Evolutionary conservation across 805 yeast genomes (phyloP).

Genomic region (Candida sakaeoensis): DNA sequence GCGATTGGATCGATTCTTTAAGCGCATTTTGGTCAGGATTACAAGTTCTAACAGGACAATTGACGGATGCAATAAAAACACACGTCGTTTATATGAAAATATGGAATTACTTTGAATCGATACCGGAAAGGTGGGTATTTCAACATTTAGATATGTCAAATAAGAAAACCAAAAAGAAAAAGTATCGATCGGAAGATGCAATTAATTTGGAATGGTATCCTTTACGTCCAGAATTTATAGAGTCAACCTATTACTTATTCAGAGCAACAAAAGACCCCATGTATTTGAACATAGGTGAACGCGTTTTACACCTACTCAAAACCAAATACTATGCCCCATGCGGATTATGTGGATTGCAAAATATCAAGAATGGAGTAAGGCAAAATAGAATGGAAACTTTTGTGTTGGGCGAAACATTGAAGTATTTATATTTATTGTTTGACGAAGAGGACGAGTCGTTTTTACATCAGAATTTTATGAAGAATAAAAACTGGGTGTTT

Average conservation of each 20-base stretch:
- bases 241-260: conserved; percentile 79
- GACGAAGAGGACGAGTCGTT: conserved; percentile 55
- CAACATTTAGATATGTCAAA: conserved; percentile 10
- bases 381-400: conserved; percentile 91
- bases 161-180: conserved; percentile 1
- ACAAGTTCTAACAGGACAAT: conserved; percentile 72
- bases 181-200: conserved; percentile 11
- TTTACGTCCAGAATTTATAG: conserved; percentile 86
- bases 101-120: conserved; percentile 75
- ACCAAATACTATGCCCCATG: conserved; percentile 55
- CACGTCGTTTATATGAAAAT: conserved; percentile 66
- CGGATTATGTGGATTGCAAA: conserved; percentile 78
- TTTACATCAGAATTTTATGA: conserved; percentile 31
- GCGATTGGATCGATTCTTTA: conserved; percentile 80
- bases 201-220: conserved; percentile 86
- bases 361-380: conserved; percentile 55
- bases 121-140: conserved; percentile 84
- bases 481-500: conserved; percentile 51
- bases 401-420: conserved; percentile 81
- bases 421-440: conserved; percentile 76
- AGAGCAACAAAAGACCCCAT: conserved; percentile 85
- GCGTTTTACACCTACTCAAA: conserved; percentile 54
- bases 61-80: conserved; percentile 57
- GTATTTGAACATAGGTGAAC: conserved; percentile 70
- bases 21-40: conserved; percentile 89